Evolutionary conservation across 371 early-diverging fungal genomes (phyloP).

Genomic region (Nematocida sp.): DNA sequence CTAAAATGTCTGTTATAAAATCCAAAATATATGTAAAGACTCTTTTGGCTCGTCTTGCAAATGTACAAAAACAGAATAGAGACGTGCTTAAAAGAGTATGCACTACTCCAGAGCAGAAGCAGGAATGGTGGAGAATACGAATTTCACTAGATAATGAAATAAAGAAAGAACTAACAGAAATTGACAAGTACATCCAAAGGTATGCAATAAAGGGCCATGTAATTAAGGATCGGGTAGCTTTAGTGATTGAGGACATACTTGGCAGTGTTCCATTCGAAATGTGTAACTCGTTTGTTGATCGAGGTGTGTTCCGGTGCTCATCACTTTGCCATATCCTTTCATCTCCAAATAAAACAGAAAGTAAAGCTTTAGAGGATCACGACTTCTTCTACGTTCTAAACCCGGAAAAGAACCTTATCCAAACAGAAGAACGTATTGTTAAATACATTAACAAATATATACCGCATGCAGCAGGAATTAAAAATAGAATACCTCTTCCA

Average conservation of each 20-base stretch:
- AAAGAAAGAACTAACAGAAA: constrained; percentile 20
- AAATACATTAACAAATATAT: not conserved
- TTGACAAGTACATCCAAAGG: constrained; percentile 18
- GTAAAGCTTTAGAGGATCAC: not conserved
- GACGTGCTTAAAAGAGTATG: constrained; percentile 36
- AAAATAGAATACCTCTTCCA: constrained; percentile 15
- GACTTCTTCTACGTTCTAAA: constrained; percentile 64
- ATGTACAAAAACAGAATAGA: constrained; percentile 21
- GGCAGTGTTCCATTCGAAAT: constrained; percentile 45
- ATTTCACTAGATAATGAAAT: constrained; percentile 31
- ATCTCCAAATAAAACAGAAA: not conserved
- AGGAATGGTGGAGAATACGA: constrained; percentile 40
- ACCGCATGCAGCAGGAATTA: constrained; percentile 23
- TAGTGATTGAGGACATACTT: constrained; percentile 41
- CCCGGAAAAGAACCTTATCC: constrained; percentile 63
- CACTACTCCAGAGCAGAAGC: constrained; percentile 9
- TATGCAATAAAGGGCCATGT: constrained; percentile 3
- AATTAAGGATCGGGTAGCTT: constrained; percentile 1
- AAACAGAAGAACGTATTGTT: constrained; percentile 53
- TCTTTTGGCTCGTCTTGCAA: not conserved
- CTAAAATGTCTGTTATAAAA: constrained; percentile 37
- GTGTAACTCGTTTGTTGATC: constrained; percentile 5
- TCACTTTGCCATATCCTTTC: constrained; percentile 18
- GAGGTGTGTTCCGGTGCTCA: constrained; percentile 28
- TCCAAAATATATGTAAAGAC: constrained; percentile 18